A percentile compares a stretch with the other conserved stretches of the same genome.
phyloP scores from a whole-genome alignment of 768 basidiomycete species.

The Heimioporus sp. region DNA sequence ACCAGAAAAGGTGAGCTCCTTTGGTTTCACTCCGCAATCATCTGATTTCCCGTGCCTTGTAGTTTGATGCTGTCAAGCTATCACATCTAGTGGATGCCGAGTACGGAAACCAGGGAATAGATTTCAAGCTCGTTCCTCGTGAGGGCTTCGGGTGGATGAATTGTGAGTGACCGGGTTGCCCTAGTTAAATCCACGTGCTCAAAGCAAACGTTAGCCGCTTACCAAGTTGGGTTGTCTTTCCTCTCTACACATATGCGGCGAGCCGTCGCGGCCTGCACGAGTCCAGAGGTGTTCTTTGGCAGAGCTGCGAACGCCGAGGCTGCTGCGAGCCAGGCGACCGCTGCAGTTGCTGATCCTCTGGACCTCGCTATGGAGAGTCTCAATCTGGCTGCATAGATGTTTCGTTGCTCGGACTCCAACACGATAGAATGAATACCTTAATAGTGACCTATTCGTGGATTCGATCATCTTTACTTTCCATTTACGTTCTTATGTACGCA shows the following conservation, averaged over 20 bases:
- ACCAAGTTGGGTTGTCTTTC: conserved; percentile 95
- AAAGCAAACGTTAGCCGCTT: conserved; percentile 60
- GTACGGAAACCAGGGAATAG: conserved; percentile 93
- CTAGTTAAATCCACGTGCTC: neutral
- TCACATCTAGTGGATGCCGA: conserved; percentile 97
- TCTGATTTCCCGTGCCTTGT: conserved; percentile 5
- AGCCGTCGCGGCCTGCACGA: conserved; percentile 92
- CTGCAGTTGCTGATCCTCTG: conserved; percentile 51
- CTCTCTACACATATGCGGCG: conserved; percentile 92
- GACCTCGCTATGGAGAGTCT: conserved; percentile 64
- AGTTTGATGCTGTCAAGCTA: conserved; percentile 95
- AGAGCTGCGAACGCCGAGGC: conserved; percentile 35
- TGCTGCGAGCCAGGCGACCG: conserved; percentile 35
- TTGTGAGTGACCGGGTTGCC: conserved; percentile 43
- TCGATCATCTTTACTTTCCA: neutral
- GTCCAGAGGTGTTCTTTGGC: conserved; percentile 87
- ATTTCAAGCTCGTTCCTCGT: conserved; percentile 96
- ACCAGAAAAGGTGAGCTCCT: conserved; percentile 75
- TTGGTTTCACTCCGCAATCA: neutral
- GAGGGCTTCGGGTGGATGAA: conserved; percentile 99
- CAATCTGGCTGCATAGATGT: conserved; percentile 19
- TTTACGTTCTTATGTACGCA: conserved; percentile 3
- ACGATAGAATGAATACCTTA: conserved; percentile 13
- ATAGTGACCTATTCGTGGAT: conserved; percentile 5
- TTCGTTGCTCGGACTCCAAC: neutral